Conservation (phyloP, 176 grass and related monocot genomes). For the Cymbopogon citratus region DNA sequence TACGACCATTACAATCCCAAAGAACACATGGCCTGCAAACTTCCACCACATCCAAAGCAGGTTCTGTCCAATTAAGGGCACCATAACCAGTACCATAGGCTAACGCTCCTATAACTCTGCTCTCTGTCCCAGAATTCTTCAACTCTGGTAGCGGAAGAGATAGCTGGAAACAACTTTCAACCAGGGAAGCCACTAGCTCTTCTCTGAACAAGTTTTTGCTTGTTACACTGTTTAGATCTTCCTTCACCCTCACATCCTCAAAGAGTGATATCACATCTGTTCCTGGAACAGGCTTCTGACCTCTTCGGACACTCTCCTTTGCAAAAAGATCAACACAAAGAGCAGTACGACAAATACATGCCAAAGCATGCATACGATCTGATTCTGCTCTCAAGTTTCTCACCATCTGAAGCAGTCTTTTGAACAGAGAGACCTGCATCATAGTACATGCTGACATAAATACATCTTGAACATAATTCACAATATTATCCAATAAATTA, state of each 20-base stretch:
- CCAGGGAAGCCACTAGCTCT: slow-evolving; percentile 83
- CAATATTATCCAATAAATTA: background rate
- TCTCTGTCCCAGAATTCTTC: slow-evolving; percentile 93
- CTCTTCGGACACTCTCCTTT: slow-evolving; percentile 92
- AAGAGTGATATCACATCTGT: slow-evolving; percentile 96
- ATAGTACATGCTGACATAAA: slow-evolving; percentile 17
- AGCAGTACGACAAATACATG: slow-evolving; percentile 90
- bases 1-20: slow-evolving; percentile 87
- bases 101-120: slow-evolving; percentile 96
- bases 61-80: slow-evolving; percentile 94
- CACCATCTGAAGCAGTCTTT: slow-evolving; percentile 94
- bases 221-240: slow-evolving; percentile 78
- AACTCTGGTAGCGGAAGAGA: slow-evolving; percentile 89
- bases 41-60: slow-evolving; percentile 95
- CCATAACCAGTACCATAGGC: slow-evolving; percentile 99
- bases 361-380: slow-evolving; percentile 92
- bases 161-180: slow-evolving; percentile 98
- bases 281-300: slow-evolving; percentile 88
- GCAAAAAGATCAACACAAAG: slow-evolving; percentile 99
- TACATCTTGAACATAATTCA: background rate
- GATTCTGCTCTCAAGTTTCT: slow-evolving; percentile 96
- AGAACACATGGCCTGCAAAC: slow-evolving; percentile 93
- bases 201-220: slow-evolving; percentile 98
- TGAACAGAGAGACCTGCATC: slow-evolving; percentile 86
- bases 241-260: slow-evolving; percentile 93